Conservation (phyloP, 2,329 filamentous ascomycete species). For the Tolypocladium amazonense region DNA sequence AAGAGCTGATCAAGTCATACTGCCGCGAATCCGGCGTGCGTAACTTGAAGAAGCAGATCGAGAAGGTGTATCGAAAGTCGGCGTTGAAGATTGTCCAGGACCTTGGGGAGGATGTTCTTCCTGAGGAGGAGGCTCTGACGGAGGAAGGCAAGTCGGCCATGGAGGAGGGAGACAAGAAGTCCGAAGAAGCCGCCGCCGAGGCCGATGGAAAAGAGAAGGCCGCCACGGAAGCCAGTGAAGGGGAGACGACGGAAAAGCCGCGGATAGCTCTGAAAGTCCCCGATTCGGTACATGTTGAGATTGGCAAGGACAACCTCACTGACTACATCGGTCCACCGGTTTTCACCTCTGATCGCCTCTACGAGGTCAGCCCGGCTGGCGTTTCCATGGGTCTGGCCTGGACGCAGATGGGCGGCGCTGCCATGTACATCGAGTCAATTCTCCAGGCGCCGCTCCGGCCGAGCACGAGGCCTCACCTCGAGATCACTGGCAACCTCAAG, state of each 20-base stretch:
- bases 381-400: conserved; percentile 97
- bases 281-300: conserved; percentile 74
- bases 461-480: conserved; percentile 65
- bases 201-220: conserved; percentile 15
- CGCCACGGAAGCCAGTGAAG: conserved; percentile 21
- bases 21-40: conserved; percentile 94
- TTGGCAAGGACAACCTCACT: conserved; percentile 81
- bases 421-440: conserved; percentile 95
- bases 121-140: conserved; percentile 73
- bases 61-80: conserved; percentile 96
- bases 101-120: conserved; percentile 71
- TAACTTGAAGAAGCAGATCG: conserved; percentile 98
- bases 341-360: conserved; percentile 90
- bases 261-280: conserved; percentile 74
- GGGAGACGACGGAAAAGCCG: conserved; percentile 50
- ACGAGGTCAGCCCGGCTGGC: conserved; percentile 85
- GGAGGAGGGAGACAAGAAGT: conserved; percentile 59
- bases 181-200: conserved; percentile 38
- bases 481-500: conserved; percentile 92
- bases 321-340: conserved; percentile 95
- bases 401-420: conserved; percentile 94
- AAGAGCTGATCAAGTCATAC: conserved; percentile 97
- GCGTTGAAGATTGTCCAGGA: conserved; percentile 96
- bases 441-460: conserved; percentile 71
- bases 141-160: conserved; percentile 74